phyloP scores from a whole-genome alignment of 2,329 filamentous ascomycete genomes.

The Exophiala lecanii-corni region DNA sequence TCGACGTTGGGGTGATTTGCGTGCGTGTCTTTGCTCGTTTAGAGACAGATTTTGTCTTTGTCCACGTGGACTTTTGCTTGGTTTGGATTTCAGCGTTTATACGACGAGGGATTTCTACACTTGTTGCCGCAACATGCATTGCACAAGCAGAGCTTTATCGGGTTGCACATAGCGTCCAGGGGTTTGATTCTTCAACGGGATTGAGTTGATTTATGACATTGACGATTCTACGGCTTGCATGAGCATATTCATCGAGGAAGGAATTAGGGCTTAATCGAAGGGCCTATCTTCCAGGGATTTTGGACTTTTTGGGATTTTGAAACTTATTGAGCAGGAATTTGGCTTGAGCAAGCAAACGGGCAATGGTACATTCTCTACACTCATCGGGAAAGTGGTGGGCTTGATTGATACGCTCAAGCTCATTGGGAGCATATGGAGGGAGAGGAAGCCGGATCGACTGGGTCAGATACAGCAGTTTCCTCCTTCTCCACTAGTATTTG shows the following conservation, averaged over 20 bases:
- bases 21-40: neutral
- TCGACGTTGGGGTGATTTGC: neutral
- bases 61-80: conserved; percentile 1
- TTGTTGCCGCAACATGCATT: neutral
- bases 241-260: neutral
- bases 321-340: no score
- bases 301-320: no score
- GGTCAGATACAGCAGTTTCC: neutral
- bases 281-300: no score
- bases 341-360: no score
- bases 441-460: no score
- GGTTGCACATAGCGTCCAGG: neutral
- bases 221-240: neutral
- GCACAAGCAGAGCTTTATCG: neutral
- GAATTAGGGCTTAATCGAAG: neutral
- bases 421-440: no score
- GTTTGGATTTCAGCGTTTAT: neutral
- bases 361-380: no score
- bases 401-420: no score
- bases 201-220: neutral
- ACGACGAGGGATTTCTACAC: neutral
- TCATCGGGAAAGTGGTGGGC: no score
- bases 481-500: no score
- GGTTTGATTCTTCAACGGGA: neutral
- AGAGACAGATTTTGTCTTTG: conserved; percentile 3